A percentile compares a stretch with the other conserved stretches of the same genome.
Conservation (phyloP, 2,329 filamentous ascomycete genomes). For the Drechslerella dactyloides region DNA sequence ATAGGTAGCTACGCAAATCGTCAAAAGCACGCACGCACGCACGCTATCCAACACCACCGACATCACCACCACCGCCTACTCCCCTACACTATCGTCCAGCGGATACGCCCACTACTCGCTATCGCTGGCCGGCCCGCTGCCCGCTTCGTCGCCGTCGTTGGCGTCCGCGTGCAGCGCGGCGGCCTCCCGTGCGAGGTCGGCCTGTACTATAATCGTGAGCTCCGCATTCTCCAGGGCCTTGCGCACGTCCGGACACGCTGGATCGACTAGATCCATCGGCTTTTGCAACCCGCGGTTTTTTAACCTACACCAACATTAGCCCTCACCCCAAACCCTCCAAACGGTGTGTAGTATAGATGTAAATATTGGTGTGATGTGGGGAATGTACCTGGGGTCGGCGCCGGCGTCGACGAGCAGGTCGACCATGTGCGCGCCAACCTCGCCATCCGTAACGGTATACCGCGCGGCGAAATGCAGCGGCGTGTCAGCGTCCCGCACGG, state of each 20-base stretch:
- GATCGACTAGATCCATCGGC: slow-evolving; percentile 75
- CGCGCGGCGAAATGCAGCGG: slow-evolving; percentile 79
- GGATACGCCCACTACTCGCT: slow-evolving; percentile 18
- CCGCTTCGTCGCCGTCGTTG: slow-evolving; percentile 61
- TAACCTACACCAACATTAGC: slow-evolving; percentile 55
- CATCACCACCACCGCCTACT: slow-evolving; percentile 8
- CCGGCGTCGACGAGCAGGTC: slow-evolving; percentile 85
- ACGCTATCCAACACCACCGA: slow-evolving; percentile 1
- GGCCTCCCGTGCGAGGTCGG: slow-evolving; percentile 51
- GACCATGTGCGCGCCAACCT: slow-evolving; percentile 68
- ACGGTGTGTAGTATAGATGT: too few relatives aligned
- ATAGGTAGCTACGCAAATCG: not conserved
- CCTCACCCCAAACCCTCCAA: too few relatives aligned
- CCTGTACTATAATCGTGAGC: slow-evolving; percentile 59
- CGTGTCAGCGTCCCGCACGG: slow-evolving; percentile 74
- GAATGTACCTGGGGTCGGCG: slow-evolving; percentile 64
- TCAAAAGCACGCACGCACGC: not conserved
- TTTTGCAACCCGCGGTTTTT: slow-evolving; percentile 76
- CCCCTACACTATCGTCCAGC: slow-evolving; percentile 4
- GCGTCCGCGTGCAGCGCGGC: slow-evolving; percentile 60
- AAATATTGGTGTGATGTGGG: too few relatives aligned
- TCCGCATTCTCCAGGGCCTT: slow-evolving; percentile 73
- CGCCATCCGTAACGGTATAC: slow-evolving; percentile 69
- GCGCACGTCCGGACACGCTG: slow-evolving; percentile 68
- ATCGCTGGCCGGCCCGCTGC: slow-evolving; percentile 57